phyloP scores from a whole-genome alignment of 129 eudicot genomes.

The Pittosporum tobira region DNA sequence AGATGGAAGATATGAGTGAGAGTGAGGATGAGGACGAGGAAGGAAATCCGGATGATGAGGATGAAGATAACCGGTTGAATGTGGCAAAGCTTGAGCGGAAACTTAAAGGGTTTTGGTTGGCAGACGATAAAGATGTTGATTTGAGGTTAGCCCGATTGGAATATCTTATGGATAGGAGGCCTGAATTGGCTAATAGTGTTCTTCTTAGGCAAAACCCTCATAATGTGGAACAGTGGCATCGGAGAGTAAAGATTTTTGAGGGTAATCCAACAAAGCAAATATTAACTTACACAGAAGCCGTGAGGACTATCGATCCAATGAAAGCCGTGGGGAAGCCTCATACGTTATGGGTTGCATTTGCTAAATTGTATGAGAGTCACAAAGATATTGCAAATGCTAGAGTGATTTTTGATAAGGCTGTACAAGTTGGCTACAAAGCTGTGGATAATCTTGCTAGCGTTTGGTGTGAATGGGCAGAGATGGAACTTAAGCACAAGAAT shows the following conservation, averaged over 20 bases:
- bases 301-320: constrained; percentile 90
- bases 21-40: constrained; percentile 39
- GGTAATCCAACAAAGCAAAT: constrained; percentile 76
- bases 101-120: constrained; percentile 53
- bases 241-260: constrained; percentile 84
- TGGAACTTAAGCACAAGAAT: constrained; percentile 75
- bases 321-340: constrained; percentile 97
- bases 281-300: constrained; percentile 82
- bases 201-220: constrained; percentile 92
- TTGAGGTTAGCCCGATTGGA: constrained; percentile 75
- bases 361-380: constrained; percentile 72
- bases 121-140: constrained; percentile 79
- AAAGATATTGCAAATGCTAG: constrained; percentile 77
- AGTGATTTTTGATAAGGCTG: constrained; percentile 83
- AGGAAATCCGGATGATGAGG: constrained; percentile 29
- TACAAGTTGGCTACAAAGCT: constrained; percentile 83
- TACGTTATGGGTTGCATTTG: constrained; percentile 94
- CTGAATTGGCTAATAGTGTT: constrained; percentile 83
- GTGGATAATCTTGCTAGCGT: constrained; percentile 89
- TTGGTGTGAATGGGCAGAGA: constrained; percentile 99
- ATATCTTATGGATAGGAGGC: constrained; percentile 83
- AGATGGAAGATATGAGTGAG: constrained; percentile 63
- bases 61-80: constrained; percentile 57
- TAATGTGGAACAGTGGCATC: constrained; percentile 95
- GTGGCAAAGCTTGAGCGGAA: constrained; percentile 44